Evolutionary conservation across 768 basidiomycete genomes (phyloP).

Genomic region (Lepiota venenata): DNA sequence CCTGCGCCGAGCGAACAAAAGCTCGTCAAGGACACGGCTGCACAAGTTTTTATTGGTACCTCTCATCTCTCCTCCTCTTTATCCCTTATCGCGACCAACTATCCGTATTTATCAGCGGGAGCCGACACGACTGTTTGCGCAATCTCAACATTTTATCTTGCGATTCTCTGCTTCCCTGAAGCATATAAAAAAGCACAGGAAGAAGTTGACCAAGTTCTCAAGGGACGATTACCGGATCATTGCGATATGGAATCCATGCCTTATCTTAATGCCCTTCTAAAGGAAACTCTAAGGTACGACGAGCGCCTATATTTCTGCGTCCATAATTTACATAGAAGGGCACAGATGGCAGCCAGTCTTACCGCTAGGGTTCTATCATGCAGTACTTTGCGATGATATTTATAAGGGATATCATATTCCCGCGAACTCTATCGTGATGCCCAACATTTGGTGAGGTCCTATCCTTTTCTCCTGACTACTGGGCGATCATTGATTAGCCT

Average conservation of each 20-base stretch:
- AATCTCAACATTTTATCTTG: slow-evolving; percentile 12
- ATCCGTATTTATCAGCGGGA: slow-evolving; percentile 1
- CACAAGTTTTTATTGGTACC: slow-evolving; percentile 17
- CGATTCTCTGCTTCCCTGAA: slow-evolving; percentile 25
- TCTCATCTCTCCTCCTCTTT: not conserved
- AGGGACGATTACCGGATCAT: slow-evolving; percentile 16
- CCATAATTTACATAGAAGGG: not conserved
- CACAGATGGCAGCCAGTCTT: slow-evolving; percentile 6
- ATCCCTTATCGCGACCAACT: too few relatives aligned
- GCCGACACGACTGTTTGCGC: slow-evolving; percentile 10
- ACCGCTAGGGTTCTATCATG: slow-evolving; percentile 18
- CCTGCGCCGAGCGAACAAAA: slow-evolving; percentile 7
- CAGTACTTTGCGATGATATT: slow-evolving; percentile 10
- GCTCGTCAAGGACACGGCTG: slow-evolving; percentile 17
- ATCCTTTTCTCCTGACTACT: not conserved
- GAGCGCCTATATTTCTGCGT: slow-evolving; percentile 18
- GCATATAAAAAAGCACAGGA: slow-evolving; percentile 32
- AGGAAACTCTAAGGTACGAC: slow-evolving; percentile 17
- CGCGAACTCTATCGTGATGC: slow-evolving; percentile 5
- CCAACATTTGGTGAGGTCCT: slow-evolving; percentile 8
- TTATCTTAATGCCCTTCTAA: slow-evolving; percentile 17
- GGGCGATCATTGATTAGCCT: slow-evolving; percentile 18
- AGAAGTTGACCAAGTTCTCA: slow-evolving; percentile 33
- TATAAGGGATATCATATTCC: slow-evolving; percentile 17
- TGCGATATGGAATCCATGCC: slow-evolving; percentile 16